Conservation (phyloP, 2,329 filamentous ascomycete species). For the Magnaporthiopsis rhizophila region DNA sequence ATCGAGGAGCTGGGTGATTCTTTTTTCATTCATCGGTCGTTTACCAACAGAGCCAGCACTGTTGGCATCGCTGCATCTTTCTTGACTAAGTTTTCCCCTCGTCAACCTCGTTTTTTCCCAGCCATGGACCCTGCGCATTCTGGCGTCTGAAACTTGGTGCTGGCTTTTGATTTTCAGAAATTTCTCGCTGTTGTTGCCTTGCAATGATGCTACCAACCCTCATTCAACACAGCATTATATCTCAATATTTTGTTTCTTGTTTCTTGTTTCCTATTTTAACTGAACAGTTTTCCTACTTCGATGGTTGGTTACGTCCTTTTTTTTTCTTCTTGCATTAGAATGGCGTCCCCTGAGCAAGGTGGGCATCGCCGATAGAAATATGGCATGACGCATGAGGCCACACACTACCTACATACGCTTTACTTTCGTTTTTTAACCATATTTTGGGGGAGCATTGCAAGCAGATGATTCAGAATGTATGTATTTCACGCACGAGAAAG, state of each 20-base stretch:
- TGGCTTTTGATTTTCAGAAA: background rate
- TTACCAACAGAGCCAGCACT: background rate
- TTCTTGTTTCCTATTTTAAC: background rate
- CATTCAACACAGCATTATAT: background rate
- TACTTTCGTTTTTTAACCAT: background rate
- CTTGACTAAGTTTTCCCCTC: background rate
- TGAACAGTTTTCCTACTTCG: background rate
- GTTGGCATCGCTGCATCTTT: background rate
- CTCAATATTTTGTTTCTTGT: background rate
- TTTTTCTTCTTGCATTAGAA: background rate
- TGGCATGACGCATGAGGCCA: background rate
- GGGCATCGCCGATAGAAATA: background rate
- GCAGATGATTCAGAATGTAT: background rate
- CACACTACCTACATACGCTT: background rate
- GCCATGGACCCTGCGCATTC: background rate
- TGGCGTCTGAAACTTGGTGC: background rate
- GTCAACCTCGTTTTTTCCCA: background rate
- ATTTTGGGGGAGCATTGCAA: background rate
- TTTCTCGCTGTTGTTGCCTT: background rate
- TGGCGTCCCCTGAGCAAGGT: background rate
- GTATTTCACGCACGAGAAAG: background rate
- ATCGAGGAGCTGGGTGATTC: background rate
- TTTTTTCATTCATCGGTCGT: background rate
- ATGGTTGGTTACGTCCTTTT: background rate
- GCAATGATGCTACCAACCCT: background rate